Evolutionary conservation across 1,139 yeast genomes (phyloP).

Genomic region (Kurtzmaniella quercitrusa): DNA sequence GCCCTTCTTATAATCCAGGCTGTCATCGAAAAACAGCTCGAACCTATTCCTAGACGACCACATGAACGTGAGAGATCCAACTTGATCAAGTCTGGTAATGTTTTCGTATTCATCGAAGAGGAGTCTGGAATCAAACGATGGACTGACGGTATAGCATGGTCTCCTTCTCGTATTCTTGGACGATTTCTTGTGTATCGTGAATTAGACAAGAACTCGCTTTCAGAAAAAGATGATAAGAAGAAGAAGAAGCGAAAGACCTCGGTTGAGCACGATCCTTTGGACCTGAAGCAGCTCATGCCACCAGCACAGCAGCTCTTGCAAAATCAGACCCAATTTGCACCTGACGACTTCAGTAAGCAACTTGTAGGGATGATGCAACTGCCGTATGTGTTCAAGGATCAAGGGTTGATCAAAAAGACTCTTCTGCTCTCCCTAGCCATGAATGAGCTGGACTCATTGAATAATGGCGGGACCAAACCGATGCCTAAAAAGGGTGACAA

Average conservation of each 20-base stretch:
- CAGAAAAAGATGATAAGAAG: constrained; percentile 30
- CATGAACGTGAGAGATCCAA: constrained; percentile 69
- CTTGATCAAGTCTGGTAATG: constrained; percentile 71
- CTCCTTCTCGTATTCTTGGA: constrained; percentile 83
- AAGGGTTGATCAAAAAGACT: constrained; percentile 81
- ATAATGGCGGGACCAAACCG: constrained; percentile 1
- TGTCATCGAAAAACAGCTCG: constrained; percentile 56
- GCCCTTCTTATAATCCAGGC: constrained; percentile 83
- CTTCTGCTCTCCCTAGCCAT: constrained; percentile 48
- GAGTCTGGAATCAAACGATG: constrained; percentile 82
- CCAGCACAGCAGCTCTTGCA: constrained; percentile 15
- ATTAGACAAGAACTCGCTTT: constrained; percentile 51
- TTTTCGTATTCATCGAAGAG: constrained; percentile 82
- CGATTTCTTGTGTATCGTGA: constrained; percentile 80
- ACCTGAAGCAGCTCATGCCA: constrained; percentile 12
- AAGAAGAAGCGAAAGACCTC: constrained; percentile 25
- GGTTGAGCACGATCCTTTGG: constrained; percentile 15
- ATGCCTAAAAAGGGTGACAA: constrained; percentile 24
- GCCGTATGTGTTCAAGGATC: constrained; percentile 65
- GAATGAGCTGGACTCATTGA: constrained; percentile 15
- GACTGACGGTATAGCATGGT: constrained; percentile 95
- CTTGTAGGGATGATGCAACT: constrained; percentile 55
- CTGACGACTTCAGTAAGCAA: constrained; percentile 20
- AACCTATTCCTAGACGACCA: constrained; percentile 74
- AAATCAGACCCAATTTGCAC: constrained; percentile 4